Percentiles rank a stretch among this genome's conserved stretches.
These are phyloP conservation scores for Dactylellina leptospora DNA, from an alignment of 2,329 filamentous ascomycete species.

Conservation along the genomic window DNA sequence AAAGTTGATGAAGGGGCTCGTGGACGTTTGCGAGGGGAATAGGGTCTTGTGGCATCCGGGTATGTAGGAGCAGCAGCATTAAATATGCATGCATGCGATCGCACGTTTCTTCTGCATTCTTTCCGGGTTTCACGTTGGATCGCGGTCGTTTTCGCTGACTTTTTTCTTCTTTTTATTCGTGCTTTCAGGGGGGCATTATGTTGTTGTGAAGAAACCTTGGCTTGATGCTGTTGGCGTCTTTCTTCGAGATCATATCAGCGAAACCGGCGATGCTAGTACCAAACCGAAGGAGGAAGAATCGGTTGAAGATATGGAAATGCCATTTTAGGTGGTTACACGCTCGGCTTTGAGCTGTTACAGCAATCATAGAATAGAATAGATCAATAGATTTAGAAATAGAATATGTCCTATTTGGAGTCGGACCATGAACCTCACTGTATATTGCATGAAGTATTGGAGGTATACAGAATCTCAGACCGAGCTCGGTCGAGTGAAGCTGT, in stretches of 20 bases:
- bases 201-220: constrained; percentile 71
- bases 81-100: neutral
- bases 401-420: neutral
- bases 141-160: neutral
- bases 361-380: constrained; percentile 31
- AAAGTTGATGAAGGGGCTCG: constrained; percentile 66
- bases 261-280: constrained; percentile 44
- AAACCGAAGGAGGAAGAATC: constrained; percentile 64
- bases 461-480: no score
- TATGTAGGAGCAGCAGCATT: constrained; percentile 15
- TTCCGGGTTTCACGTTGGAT: constrained; percentile 6
- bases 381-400: neutral
- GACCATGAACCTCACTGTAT: neutral
- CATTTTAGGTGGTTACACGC: constrained; percentile 67
- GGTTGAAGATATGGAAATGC: constrained; percentile 73
- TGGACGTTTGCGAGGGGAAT: constrained; percentile 66
- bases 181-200: constrained; percentile 67
- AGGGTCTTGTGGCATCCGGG: constrained; percentile 74
- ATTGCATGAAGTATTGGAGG: no score
- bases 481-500: no score
- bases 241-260: constrained; percentile 66
- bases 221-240: constrained; percentile 70
- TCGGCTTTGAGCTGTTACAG: no score
- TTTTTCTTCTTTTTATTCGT: neutral
- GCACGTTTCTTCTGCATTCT: constrained; percentile 8